Conservation (phyloP, 495 filamentous ascomycete genomes). For the Sabuloglossum arenarium region DNA sequence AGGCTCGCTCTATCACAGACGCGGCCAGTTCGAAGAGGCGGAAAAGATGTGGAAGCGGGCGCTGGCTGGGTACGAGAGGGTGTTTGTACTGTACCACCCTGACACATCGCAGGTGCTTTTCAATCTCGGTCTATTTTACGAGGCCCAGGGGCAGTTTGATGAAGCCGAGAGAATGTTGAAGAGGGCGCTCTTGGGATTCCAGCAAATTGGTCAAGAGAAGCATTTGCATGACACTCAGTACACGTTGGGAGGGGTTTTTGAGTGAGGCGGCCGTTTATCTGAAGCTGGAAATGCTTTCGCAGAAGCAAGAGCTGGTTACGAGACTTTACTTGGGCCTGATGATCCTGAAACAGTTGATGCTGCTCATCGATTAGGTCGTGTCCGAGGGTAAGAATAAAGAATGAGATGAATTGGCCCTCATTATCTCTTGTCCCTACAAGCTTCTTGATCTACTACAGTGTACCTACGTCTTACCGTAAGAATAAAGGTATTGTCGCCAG, state of each 20-base stretch:
- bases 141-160: not conserved
- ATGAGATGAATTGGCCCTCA: too few species aligned
- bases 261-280: not conserved
- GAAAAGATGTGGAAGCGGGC: constrained; percentile 2
- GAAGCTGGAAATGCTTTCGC: not conserved
- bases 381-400: not conserved
- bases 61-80: not conserved
- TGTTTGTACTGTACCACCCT: too few species aligned
- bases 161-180: not conserved
- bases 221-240: not conserved
- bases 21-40: constrained; percentile 1
- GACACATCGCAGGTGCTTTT: too few species aligned
- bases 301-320: not conserved
- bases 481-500: too few species aligned
- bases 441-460: too few species aligned
- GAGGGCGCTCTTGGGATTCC: not conserved
- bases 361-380: not conserved
- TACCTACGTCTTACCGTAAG: too few species aligned
- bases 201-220: not conserved
- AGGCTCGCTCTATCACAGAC: not conserved
- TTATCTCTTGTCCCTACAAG: too few species aligned
- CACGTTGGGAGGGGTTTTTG: not conserved
- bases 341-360: not conserved
- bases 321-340: not conserved
- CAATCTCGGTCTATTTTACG: not conserved